Evolutionary conservation across 805 yeast genomes (phyloP), one percentile per base, ranked within the genome.

Genomic region (Pichia cabralensis): DNA sequence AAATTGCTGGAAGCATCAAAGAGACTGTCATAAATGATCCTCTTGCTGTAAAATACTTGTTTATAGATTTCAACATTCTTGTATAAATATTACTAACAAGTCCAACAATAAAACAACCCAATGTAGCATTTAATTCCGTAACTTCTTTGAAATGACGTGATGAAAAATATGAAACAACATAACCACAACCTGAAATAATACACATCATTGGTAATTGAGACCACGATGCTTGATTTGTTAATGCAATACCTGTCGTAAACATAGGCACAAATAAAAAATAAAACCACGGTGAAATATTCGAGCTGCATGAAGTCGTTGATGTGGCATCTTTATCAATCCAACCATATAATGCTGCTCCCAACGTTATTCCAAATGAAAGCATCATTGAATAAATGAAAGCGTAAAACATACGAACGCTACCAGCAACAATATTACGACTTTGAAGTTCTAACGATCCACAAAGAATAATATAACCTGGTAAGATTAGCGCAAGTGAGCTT

Each of bases 371-470:
- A 59, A 89, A 89, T 8, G 95, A 92, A 33, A 88, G 65, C 59
- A 88, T 85, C 44, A 88, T 58, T 4, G 96, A 86, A 53, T 89
- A 89, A 30, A 89, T 85, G 46, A 88, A 79, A 8, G 97, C 96
- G 56, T 89, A 89, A 53, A 89, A 88, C 96, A 89, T 89, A 54
- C 97, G 66, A 33, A 89, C 96, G 1, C 95, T 69, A 0, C 97
- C 97, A 0, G 96, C 94, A 18, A 89, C 95, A 31, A 89, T 53
- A 47, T 84, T 89, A 51, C 89, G 69, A 11, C 94, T 78, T 58
- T 89, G 97, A 28, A 89, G 61, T 50, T 89, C 97, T 36, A 89
- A 60, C 0, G 96, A 82, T 2, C 97, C 97, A 61, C 94, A 81
- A 16, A 89, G 60, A 56, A 89, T 86, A 43, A 88, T 85, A 52